Percentiles rank a stretch among this genome's conserved stretches.
These are phyloP conservation scores for Plantago ovata DNA, from an alignment of 257 asterid species.

Conservation along the genomic window DNA sequence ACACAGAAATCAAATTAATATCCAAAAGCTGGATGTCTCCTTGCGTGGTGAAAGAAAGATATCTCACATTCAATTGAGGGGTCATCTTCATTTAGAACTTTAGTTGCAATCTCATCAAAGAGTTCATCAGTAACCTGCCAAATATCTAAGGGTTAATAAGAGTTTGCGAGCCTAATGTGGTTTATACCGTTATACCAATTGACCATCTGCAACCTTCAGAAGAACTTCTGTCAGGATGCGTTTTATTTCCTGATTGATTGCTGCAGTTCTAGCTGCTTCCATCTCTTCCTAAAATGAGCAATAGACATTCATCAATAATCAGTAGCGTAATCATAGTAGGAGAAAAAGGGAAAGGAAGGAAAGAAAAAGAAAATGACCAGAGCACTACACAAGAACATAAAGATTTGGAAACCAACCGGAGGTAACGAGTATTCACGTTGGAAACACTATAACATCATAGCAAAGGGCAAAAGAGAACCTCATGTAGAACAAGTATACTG, in stretches of 20 bases:
- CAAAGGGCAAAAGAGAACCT: too few species aligned
- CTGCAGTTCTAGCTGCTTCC: conserved; percentile 86
- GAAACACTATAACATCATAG: too few species aligned
- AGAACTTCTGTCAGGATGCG: conserved; percentile 95
- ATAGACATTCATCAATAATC: conserved; percentile 19
- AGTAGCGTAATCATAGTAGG: conserved; percentile 5
- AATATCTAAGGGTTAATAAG: conserved; percentile 33
- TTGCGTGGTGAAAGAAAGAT: conserved; percentile 9
- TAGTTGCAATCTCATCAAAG: conserved; percentile 93
- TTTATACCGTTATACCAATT: conserved; percentile 18
- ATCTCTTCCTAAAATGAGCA: conserved; percentile 70
- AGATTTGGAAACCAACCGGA: not conserved
- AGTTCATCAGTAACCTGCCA: conserved; percentile 96
- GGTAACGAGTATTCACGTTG: too few species aligned
- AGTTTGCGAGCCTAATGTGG: conserved; percentile 14
- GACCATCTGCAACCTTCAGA: conserved; percentile 67
- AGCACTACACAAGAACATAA: not conserved
- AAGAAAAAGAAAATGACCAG: conserved; percentile 1
- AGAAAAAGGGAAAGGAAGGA: conserved; percentile 1
- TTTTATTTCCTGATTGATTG: conserved; percentile 88
- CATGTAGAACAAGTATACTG: too few species aligned
- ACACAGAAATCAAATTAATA: too few species aligned
- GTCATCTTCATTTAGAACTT: conserved; percentile 82
- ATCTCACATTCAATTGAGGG: conserved; percentile 59
- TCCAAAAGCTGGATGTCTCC: too few species aligned